Base-by-base conservation (phyloP, 2,329 filamentous ascomycete genomes). In the Sporothrix sp. region DNA sequence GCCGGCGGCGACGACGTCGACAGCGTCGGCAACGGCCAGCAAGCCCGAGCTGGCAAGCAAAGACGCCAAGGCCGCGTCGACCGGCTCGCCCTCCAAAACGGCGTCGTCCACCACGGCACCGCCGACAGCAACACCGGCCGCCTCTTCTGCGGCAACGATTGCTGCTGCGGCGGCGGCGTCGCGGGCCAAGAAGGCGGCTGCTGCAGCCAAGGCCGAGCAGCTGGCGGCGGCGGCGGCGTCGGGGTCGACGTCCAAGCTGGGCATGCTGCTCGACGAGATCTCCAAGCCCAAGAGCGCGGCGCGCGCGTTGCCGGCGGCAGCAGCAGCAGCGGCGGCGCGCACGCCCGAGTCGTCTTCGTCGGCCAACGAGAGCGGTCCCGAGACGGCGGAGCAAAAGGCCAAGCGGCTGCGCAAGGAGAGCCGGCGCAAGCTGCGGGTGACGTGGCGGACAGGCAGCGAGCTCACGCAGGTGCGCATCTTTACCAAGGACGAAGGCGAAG, bases 401-500 rank as follows among this genome's bases (percentile, higher is more conserved):
- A 84, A 80, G 59, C 78, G 86, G 10, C 68, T 87, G 4, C 79
- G 84, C 32, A 89, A 87, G 60, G 84, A 89, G 62, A 74, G 79
- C 52, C 76, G 85, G 44, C 76, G 84, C 32, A 79, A 84, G 56
- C 69, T 89, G 20, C 76, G 81, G 11, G 86, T 91, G 6, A 75
- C 69, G 7, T 91, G 85, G 74, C 85, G 82, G 61, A 74, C 79
- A 0, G 84, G 84, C 45, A 69, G 75, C 16, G 76, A 80, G 27
- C 72, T 91, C 27, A 81, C 81, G 1, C 71, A 85, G 57, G 70
- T 87, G 50, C 77, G 78, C 56, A 69, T 82, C 45, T 89, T 90
- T 66, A 79, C 81, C 50, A 85, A 87, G 59, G 82, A 87, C 54
- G 80, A 79, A 1, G 83, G 87, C 3, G 85, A 89, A 61, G 83